A percentile compares a stretch with the other conserved stretches of the same genome.
Evolutionary conservation across 352 stramenopile species (phyloP).

Genomic region (Phytopythium sindhum): DNA sequence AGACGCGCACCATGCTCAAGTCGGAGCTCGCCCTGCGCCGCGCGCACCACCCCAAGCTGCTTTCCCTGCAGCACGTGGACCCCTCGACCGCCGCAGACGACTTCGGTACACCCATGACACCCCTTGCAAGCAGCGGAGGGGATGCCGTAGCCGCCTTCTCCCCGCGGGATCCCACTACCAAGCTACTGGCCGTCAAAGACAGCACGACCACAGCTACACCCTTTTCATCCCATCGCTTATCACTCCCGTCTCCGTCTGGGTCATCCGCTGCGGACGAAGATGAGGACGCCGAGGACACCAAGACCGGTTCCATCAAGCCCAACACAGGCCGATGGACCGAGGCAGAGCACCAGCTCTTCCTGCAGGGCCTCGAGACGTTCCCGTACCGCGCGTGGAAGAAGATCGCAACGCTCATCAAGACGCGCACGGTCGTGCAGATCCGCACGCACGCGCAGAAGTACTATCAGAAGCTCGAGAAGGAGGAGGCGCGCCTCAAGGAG

Average conservation of each 20-base stretch:
- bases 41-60: conserved; percentile 35
- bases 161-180: conserved; percentile 46
- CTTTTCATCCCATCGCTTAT: conserved; percentile 26
- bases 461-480: conserved; percentile 89
- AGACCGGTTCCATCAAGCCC: conserved; percentile 30
- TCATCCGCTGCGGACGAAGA: conserved; percentile 25
- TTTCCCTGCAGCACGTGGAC: conserved; percentile 45
- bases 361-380: conserved; percentile 83
- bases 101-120: conserved; percentile 36
- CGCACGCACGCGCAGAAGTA: conserved; percentile 88
- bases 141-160: conserved; percentile 32
- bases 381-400: conserved; percentile 88
- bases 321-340: conserved; percentile 87
- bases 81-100: conserved; percentile 19
- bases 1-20: conserved; percentile 12
- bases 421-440: conserved; percentile 89
- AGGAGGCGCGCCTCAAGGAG: conserved; percentile 73
- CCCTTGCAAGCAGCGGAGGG: conserved; percentile 23
- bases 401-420: conserved; percentile 94
- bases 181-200: conserved; percentile 27
- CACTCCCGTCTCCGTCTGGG: conserved; percentile 13
- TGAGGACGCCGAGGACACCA: conserved; percentile 22
- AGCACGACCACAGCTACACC: conserved; percentile 10
- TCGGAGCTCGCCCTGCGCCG: conserved; percentile 1
- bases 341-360: conserved; percentile 86